phyloP scores from a whole-genome alignment of 2,329 filamentous ascomycete species.

The Colletotrichum tabaci region DNA sequence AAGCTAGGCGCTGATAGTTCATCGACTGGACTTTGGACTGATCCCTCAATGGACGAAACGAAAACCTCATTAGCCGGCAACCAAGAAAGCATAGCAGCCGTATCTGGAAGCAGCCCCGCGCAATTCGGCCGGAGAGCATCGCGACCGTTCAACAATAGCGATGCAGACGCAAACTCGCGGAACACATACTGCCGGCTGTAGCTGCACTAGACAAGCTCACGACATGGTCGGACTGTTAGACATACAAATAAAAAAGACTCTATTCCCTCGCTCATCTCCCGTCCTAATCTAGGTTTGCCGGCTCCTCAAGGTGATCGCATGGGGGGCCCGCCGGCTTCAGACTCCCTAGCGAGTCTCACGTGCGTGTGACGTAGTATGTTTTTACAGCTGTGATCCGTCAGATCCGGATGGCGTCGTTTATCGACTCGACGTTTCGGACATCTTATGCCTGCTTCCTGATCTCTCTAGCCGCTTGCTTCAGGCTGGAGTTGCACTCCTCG shows the following conservation, averaged over 20 bases:
- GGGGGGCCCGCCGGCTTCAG: conserved; percentile 29
- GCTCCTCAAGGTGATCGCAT: conserved; percentile 33
- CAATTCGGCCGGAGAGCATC: conserved; percentile 1
- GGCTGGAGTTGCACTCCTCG: conserved; percentile 94
- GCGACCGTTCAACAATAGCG: background rate
- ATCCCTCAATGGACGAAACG: conserved; percentile 7
- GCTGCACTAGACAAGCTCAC: background rate
- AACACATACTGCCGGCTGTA: background rate
- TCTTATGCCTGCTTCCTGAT: conserved; percentile 67
- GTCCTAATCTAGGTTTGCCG: conserved; percentile 35
- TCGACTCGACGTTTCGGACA: conserved; percentile 29
- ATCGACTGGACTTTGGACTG: conserved; percentile 36
- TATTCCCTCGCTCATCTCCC: conserved; percentile 42
- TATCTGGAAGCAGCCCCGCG: no score
- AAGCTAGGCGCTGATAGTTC: conserved; percentile 24
- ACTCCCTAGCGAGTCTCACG: conserved; percentile 37
- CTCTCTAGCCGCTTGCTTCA: conserved; percentile 73
- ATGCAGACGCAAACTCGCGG: background rate
- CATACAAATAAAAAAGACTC: conserved; percentile 42
- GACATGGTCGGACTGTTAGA: conserved; percentile 4
- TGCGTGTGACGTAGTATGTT: conserved; percentile 42
- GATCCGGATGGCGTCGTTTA: conserved; percentile 44
- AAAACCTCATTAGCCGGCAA: conserved; percentile 7
- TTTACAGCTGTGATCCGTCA: conserved; percentile 50
- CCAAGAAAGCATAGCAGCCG: background rate